phyloP scores from a whole-genome alignment of 352 stramenopile species.

The Phytophthora citrophthora region DNA sequence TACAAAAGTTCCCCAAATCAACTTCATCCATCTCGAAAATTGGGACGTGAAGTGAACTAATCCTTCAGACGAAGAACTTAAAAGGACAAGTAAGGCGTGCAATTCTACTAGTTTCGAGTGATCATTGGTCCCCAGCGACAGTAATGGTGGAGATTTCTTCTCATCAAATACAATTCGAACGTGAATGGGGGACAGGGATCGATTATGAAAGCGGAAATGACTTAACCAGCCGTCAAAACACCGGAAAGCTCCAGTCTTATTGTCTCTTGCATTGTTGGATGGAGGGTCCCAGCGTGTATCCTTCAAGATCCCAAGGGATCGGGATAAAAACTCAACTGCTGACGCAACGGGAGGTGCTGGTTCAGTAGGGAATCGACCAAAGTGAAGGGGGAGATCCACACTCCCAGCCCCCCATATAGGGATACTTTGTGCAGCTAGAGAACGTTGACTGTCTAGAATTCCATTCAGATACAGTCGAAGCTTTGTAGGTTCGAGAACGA shows the following conservation, averaged over 20 bases:
- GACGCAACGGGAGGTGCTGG: constrained; percentile 2
- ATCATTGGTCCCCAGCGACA: not conserved
- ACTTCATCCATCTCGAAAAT: constrained; percentile 51
- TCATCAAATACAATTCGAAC: constrained; percentile 92
- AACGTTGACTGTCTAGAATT: constrained; percentile 82
- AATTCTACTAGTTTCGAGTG: constrained; percentile 40
- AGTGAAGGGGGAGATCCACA: constrained; percentile 61
- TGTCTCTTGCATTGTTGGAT: constrained; percentile 15
- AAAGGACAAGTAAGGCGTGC: constrained; percentile 48
- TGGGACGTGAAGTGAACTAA: constrained; percentile 42
- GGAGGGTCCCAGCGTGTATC: constrained; percentile 12
- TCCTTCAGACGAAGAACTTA: constrained; percentile 61
- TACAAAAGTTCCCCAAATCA: constrained; percentile 62
- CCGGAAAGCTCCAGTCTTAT: constrained; percentile 23
- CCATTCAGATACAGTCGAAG: constrained; percentile 93
- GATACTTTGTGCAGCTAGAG: constrained; percentile 44
- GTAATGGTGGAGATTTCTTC: constrained; percentile 35
- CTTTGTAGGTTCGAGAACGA: constrained; percentile 88
- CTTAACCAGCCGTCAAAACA: constrained; percentile 87
- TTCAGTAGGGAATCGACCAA: constrained; percentile 39
- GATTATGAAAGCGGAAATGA: constrained; percentile 91
- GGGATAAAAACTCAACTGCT: constrained; percentile 27
- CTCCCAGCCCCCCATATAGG: constrained; percentile 32
- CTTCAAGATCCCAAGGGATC: constrained; percentile 27
- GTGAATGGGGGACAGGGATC: constrained; percentile 92